A percentile compares a stretch with the other conserved stretches of the same genome.
Conservation (phyloP, 176 grass and related monocot genomes). For the Chloris gayana region DNA sequence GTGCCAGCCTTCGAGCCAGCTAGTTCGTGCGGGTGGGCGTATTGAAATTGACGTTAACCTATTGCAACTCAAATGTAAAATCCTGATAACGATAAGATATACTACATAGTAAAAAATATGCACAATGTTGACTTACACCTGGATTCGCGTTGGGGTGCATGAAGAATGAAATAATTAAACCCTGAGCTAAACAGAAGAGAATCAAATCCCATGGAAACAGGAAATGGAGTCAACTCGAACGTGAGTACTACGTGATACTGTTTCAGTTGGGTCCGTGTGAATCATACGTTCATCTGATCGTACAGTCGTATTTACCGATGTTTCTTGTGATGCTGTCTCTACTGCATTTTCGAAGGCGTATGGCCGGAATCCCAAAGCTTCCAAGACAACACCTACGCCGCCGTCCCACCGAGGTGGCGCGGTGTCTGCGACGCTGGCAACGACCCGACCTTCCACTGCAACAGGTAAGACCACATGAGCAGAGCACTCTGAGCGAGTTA, state of each 20-base stretch:
- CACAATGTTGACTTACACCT: neutral
- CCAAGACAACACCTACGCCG: neutral
- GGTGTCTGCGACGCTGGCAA: conserved; percentile 15
- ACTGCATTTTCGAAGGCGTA: conserved; percentile 30
- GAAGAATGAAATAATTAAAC: neutral
- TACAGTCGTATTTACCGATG: neutral
- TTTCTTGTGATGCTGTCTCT: neutral
- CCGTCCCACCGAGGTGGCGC: neutral
- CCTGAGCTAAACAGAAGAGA: neutral
- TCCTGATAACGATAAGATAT: neutral
- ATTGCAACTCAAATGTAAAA: neutral
- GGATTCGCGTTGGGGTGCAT: neutral
- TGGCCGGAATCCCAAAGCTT: conserved; percentile 43
- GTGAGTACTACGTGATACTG: neutral
- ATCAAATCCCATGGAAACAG: neutral
- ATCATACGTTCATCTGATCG: neutral
- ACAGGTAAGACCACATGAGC: conserved; percentile 20
- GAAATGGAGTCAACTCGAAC: neutral
- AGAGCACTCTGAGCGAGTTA: neutral
- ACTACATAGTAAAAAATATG: neutral
- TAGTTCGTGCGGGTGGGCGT: neutral
- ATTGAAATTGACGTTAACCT: too few relatives aligned
- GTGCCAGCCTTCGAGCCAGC: too few relatives aligned
- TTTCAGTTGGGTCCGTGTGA: neutral
- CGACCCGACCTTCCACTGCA: conserved; percentile 38